Evolutionary conservation across 805 yeast species (phyloP).

Genomic region (Saturnispora halmiae): DNA sequence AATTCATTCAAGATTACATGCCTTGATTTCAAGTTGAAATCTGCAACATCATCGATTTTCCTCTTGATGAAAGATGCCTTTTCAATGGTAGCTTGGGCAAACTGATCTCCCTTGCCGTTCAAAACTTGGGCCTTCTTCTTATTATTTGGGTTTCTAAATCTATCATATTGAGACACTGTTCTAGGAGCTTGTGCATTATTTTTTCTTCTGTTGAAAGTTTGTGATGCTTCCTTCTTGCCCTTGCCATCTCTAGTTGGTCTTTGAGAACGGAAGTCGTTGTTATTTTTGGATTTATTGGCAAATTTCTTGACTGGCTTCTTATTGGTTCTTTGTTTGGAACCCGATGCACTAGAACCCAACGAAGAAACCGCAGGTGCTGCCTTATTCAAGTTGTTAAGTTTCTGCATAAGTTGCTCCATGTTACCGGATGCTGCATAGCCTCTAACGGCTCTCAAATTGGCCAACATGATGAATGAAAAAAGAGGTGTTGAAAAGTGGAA

Average conservation of each 20-base stretch:
- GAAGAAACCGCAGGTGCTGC: constrained; percentile 3
- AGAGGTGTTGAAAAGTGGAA: constrained; percentile 2
- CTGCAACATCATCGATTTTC: constrained; percentile 1
- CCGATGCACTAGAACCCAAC: no score
- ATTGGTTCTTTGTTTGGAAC: neutral
- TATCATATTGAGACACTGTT: constrained; percentile 15
- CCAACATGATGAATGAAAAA: constrained; percentile 3
- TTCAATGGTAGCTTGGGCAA: constrained; percentile 10
- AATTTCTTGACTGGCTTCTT: constrained; percentile 2
- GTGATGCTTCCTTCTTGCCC: neutral
- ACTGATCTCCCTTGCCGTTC: constrained; percentile 11
- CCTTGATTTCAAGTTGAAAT: constrained; percentile 2
- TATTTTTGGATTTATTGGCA: constrained; percentile 1
- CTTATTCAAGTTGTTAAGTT: constrained; percentile 5
- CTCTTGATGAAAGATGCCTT: constrained; percentile 14
- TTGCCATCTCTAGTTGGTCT: no score
- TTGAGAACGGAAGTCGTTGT: neutral
- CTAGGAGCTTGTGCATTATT: constrained; percentile 6
- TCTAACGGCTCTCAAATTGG: constrained; percentile 5
- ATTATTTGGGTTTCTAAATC: constrained; percentile 10
- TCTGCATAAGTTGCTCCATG: constrained; percentile 9
- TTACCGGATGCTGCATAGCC: constrained; percentile 7
- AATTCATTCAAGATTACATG: constrained; percentile 6
- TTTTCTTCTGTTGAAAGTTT: constrained; percentile 5
- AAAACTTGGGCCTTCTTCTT: constrained; percentile 2